phyloP scores from a whole-genome alignment of 306 rosid species.

The Acacia confusa region DNA sequence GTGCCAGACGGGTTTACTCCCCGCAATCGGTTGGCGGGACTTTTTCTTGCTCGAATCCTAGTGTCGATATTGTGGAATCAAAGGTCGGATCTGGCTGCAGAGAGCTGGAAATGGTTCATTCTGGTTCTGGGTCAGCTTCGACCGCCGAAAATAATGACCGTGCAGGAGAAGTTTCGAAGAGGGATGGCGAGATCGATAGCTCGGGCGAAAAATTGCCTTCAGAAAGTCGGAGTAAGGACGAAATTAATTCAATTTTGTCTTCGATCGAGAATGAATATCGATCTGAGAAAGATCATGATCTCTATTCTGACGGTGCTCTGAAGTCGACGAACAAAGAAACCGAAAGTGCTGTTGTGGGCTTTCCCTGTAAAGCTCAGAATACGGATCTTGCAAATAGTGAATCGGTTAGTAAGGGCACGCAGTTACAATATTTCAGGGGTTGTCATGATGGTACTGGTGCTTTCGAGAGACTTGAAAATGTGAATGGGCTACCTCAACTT shows the following conservation, averaged over 20 bases:
- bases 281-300: neutral
- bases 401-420: neutral
- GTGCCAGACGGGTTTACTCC: conserved; percentile 63
- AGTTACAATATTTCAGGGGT: neutral
- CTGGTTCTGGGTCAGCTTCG: neutral
- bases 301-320: neutral
- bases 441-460: neutral
- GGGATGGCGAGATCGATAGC: neutral
- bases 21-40: conserved; percentile 23
- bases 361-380: conserved; percentile 15
- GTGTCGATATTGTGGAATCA: neutral
- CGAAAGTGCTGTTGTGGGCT: conserved; percentile 26
- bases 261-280: conserved; percentile 10
- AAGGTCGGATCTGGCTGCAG: neutral
- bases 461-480: conserved; percentile 16
- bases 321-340: neutral
- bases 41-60: neutral
- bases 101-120: neutral
- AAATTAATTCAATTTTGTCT: neutral
- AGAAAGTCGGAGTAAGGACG: neutral
- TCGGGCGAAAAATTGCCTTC: neutral
- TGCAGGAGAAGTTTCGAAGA: conserved; percentile 7
- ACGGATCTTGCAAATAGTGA: neutral
- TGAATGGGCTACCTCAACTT: conserved; percentile 12
- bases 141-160: neutral